Evolutionary conservation across 305 asterid genomes (phyloP), one percentile per base, ranked within the genome.

Genomic region (Andrographis paniculata): DNA sequence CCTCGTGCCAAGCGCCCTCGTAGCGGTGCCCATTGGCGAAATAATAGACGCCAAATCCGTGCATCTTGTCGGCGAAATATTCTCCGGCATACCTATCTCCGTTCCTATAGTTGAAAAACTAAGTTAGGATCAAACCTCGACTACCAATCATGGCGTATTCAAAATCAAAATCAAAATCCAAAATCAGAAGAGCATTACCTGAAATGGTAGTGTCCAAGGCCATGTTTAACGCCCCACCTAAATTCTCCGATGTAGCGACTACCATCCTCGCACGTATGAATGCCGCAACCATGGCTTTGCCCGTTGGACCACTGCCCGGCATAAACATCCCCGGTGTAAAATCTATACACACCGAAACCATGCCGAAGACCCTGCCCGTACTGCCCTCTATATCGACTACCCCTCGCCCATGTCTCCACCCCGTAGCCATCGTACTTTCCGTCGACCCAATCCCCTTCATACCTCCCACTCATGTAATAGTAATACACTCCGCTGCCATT

Each of bases 1-100:
- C 93, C 62, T 87, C 96, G 20, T 83, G 96, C 96, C 96, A 87
- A 31, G 94, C 84, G 66, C 96, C 96, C 62, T 87, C 96, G 18
- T 87, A 87, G 0, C 78, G 67, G 39, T 87, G 96, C n/a, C 85
- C 93, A 48, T 83, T 84, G 6, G 91, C 96, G 48, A 87, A 87
- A 37, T 31, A 58, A 65, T 87, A 87, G 9, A 83, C 84, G 23
- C 96, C 96, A 62, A 87, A 87, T 22, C 96, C 95, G 23, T 87
- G 96, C 95, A 87, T 87, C 63, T 80, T 83, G 65, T 87, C 94
- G 11, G 87, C n/a, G n/a, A n/a, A n/a, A n/a, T n/a, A n/a, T n/a
- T n/a, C n/a, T n/a, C n/a, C n/a, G n/a, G n/a, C n/a, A 58, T 77
- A 87, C 52, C 87, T 77, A 58, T 87, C 96, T 42, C 96, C 94